Base-by-base conservation (phyloP, 129 eudicot genomes). In the Tanacetum coccineum region DNA sequence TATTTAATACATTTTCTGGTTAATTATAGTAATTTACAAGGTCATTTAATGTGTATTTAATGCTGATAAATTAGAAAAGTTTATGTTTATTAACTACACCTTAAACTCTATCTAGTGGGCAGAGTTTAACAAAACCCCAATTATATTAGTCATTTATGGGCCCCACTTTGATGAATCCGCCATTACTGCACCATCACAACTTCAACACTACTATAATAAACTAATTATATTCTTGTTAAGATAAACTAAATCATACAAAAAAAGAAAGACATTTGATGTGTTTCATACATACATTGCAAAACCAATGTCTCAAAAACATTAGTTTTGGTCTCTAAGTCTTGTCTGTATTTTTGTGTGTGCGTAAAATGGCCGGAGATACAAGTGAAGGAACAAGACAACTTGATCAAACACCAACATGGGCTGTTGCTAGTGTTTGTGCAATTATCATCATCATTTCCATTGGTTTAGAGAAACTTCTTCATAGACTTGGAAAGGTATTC, bases 391-490 rank as follows among this genome's bases (percentile, higher is more conserved):
- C 59, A 40, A 72, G 87, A 58, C 70, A 76, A 74, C 87, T 85
- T 53, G 87, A 82, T 79, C 87, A 82, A 60, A 92, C 98, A 64
- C 94, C 98, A 6, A 92, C 98, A 74, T 92, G 98, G 98, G 96
- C 98, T 0, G 98, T 92, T 30, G 87, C 98, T 66, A 87, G 89
- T 62, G 94, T 92, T 32, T 92, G 98, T 70, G 85, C 98, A 7
- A 65, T 80, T 17, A 83, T 92, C 20, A 88, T 92, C 19, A 25
- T 92, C 45, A 78, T 88, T 67, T 92, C 98, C 53, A 71, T 92
- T 62, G 74, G 66, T 45, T 68, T 85, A 48, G 91, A 85, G 73
- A 85, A 82, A 40, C 65, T 77, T 53, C 87, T 92, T 53, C 95
- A 88, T 63, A 83, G 72, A 76, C 83, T 88, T 84, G 98, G 98